Conservation (phyloP, 176 grass and related monocot species). For the Oryza meyeriana region DNA sequence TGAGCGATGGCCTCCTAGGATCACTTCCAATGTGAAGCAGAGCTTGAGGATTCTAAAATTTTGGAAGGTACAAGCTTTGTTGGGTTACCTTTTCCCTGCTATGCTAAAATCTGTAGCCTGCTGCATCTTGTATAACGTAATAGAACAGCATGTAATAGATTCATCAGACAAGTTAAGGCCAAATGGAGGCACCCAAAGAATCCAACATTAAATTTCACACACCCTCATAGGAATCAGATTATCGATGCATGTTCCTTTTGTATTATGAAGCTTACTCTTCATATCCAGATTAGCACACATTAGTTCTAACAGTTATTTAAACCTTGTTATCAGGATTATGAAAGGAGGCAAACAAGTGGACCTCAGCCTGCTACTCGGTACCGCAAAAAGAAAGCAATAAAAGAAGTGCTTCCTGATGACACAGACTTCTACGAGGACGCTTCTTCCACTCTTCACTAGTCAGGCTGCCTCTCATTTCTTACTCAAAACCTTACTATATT, state of each 20-base stretch:
- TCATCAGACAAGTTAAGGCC: neutral
- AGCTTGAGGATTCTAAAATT: constrained; percentile 71
- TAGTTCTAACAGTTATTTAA: constrained; percentile 4
- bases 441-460: constrained; percentile 69
- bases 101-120: neutral
- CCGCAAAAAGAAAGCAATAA: constrained; percentile 78
- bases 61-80: constrained; percentile 56
- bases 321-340: constrained; percentile 52
- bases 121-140: neutral
- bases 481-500: neutral
- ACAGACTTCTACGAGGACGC: constrained; percentile 62
- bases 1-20: constrained; percentile 61
- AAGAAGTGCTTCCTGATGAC: constrained; percentile 71
- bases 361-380: constrained; percentile 61
- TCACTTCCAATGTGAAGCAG: constrained; percentile 95
- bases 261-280: neutral
- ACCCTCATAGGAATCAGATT: neutral
- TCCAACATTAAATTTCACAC: neutral
- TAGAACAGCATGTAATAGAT: neutral
- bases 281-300: too few species aligned
- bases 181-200: neutral
- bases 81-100: neutral
- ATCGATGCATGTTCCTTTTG: neutral
- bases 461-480: constrained; percentile 39
- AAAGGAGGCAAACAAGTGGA: constrained; percentile 54